Conservation (phyloP, 2,329 filamentous ascomycete species). For the Alternaria gaisen region DNA sequence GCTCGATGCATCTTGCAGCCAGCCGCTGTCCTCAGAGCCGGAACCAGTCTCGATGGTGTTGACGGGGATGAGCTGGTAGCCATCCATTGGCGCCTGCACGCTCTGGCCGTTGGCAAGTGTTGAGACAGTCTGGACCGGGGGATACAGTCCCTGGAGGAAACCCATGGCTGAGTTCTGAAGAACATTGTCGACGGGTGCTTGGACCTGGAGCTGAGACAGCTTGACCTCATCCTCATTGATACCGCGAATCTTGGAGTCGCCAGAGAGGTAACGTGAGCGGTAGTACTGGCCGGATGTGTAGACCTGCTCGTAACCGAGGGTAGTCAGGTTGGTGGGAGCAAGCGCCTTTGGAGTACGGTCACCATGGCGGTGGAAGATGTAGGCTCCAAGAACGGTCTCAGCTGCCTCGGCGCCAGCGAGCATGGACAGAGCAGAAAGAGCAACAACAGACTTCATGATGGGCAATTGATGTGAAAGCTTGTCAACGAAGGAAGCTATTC, state of each 20-base stretch:
- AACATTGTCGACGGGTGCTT: slow-evolving; percentile 77
- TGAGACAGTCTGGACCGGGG: slow-evolving; percentile 68
- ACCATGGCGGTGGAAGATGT: slow-evolving; percentile 90
- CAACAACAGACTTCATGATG: slow-evolving; percentile 40
- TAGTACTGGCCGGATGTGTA: slow-evolving; percentile 78
- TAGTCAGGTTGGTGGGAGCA: slow-evolving; percentile 75
- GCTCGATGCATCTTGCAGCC: slow-evolving; percentile 66
- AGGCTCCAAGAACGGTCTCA: slow-evolving; percentile 81
- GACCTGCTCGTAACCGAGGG: slow-evolving; percentile 80
- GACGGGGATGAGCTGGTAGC: slow-evolving; percentile 86
- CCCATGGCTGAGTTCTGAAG: slow-evolving; percentile 80
- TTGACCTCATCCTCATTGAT: slow-evolving; percentile 73
- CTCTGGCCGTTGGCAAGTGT: slow-evolving; percentile 75
- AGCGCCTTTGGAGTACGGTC: slow-evolving; percentile 83
- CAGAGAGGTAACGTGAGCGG: slow-evolving; percentile 75
- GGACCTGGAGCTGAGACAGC: slow-evolving; percentile 74
- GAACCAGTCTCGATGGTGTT: slow-evolving; percentile 67
- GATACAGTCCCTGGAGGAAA: slow-evolving; percentile 88
- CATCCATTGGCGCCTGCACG: slow-evolving; percentile 73
- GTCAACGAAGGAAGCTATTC: slow-evolving; percentile 1
- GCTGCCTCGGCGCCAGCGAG: slow-evolving; percentile 42
- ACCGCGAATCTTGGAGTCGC: slow-evolving; percentile 69
- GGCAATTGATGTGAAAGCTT: slow-evolving; percentile 7
- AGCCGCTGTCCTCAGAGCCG: slow-evolving; percentile 65
- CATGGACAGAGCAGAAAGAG: slow-evolving; percentile 37